phyloP scores from a whole-genome alignment of 805 yeast genomes.

The Pichia occidentalis region DNA sequence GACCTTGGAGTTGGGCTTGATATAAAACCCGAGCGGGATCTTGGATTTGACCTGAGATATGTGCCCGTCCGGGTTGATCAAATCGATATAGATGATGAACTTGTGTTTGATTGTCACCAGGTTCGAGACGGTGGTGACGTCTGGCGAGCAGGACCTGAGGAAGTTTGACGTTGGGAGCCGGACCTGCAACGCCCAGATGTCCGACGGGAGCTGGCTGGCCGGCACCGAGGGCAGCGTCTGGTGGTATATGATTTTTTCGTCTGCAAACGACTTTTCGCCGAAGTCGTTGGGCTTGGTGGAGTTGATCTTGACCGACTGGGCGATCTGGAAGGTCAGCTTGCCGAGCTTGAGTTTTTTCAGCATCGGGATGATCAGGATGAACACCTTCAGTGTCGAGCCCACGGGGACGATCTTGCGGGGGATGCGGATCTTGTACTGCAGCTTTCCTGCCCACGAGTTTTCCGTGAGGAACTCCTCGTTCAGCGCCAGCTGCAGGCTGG shows the following conservation, averaged over 20 bases:
- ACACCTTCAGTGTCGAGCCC: conserved; percentile 39
- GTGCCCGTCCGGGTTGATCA: conserved; percentile 45
- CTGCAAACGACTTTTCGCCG: conserved; percentile 21
- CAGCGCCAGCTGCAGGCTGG: conserved; percentile 34
- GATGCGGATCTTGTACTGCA: conserved; percentile 42
- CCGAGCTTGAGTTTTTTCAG: conserved; percentile 39
- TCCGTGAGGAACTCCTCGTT: conserved; percentile 40
- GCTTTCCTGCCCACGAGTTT: conserved; percentile 47
- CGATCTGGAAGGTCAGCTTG: conserved; percentile 28
- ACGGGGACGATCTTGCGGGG: conserved; percentile 40
- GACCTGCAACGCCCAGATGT: conserved; percentile 42
- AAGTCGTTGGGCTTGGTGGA: conserved; percentile 17
- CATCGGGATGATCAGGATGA: conserved; percentile 40
- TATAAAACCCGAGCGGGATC: conserved; percentile 39
- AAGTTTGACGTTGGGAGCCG: conserved; percentile 35
- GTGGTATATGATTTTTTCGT: conserved; percentile 28
- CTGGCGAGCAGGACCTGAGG: conserved; percentile 37
- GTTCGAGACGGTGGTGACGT: conserved; percentile 35
- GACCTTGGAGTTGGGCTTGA: conserved; percentile 32
- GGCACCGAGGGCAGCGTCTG: conserved; percentile 33
- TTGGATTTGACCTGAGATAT: conserved; percentile 46
- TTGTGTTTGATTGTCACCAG: conserved; percentile 41
- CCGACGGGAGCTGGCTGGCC: conserved; percentile 31
- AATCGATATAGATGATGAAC: conserved; percentile 37
- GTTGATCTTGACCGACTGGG: conserved; percentile 26